Percentiles rank a stretch among this genome's conserved stretches.
phyloP scores from a whole-genome alignment of 805 yeast species.

The Candida qinlingensis region DNA sequence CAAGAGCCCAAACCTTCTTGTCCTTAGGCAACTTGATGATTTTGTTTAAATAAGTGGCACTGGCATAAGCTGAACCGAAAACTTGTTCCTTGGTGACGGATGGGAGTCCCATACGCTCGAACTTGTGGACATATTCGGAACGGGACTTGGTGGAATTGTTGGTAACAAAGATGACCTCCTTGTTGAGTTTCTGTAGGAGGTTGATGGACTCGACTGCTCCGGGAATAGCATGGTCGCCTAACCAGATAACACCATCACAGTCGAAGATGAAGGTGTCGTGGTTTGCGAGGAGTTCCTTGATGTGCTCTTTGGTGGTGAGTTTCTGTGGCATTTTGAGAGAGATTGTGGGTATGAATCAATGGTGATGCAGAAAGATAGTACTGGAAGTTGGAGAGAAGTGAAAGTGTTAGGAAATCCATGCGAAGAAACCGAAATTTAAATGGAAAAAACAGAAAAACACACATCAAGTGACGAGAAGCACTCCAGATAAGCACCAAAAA shows the following conservation, averaged over 20 bases:
- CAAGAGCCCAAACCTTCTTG: slow-evolving; percentile 83
- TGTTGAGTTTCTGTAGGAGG: slow-evolving; percentile 46
- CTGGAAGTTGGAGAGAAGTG: not conserved
- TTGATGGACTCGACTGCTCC: slow-evolving; percentile 69
- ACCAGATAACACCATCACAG: slow-evolving; percentile 97
- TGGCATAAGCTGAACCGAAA: slow-evolving; percentile 88
- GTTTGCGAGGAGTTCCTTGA: slow-evolving; percentile 47
- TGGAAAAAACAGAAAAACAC: not conserved
- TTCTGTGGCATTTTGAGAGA: slow-evolving; percentile 33
- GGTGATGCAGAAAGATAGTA: not conserved
- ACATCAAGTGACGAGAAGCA: not conserved
- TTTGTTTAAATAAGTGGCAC: slow-evolving; percentile 79
- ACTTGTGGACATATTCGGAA: slow-evolving; percentile 67
- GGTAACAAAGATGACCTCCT: slow-evolving; percentile 83
- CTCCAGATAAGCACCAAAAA: not conserved
- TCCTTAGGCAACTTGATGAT: slow-evolving; percentile 69
- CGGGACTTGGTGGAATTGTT: slow-evolving; percentile 94
- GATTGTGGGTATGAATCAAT: not conserved
- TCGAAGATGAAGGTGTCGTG: slow-evolving; percentile 90
- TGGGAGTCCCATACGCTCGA: slow-evolving; percentile 46
- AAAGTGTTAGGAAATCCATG: not conserved
- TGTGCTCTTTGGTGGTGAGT: slow-evolving; percentile 42
- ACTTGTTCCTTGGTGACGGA: slow-evolving; percentile 55
- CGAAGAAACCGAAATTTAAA: not conserved
- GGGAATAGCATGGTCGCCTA: slow-evolving; percentile 79